Evolutionary conservation across 2,329 filamentous ascomycete species (phyloP).

Genomic region (Penicillium thymicola): DNA sequence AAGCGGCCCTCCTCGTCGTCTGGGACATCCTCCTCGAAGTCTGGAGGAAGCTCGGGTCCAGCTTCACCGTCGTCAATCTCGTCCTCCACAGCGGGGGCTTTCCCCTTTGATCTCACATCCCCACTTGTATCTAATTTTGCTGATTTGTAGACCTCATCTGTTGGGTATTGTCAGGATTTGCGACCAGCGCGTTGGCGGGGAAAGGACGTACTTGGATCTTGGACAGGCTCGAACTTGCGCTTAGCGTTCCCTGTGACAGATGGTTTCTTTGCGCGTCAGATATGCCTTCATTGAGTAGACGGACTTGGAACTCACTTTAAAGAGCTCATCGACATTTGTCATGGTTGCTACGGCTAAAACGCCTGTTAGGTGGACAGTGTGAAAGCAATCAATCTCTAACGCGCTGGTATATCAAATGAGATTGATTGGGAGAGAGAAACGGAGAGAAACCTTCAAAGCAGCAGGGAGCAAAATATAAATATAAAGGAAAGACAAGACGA

Average conservation of each 20-base stretch:
- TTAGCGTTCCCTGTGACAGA: conserved; percentile 48
- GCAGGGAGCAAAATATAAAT: not conserved
- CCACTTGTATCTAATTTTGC: conserved; percentile 52
- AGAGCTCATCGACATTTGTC: conserved; percentile 58
- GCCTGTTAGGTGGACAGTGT: not conserved
- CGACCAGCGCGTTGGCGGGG: conserved; percentile 49
- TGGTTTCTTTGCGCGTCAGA: conserved; percentile 45
- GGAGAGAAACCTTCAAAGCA: not conserved
- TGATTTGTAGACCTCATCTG: conserved; percentile 58
- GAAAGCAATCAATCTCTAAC: not conserved
- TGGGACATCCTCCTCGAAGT: conserved; percentile 55
- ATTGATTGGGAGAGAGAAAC: not conserved
- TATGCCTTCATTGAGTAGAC: not conserved
- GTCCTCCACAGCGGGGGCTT: conserved; percentile 47
- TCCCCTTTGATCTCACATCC: conserved; percentile 49
- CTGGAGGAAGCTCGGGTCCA: conserved; percentile 55
- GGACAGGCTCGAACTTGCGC: conserved; percentile 57
- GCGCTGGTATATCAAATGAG: too few relatives aligned
- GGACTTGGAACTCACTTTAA: conserved; percentile 44
- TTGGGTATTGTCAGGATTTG: conserved; percentile 52
- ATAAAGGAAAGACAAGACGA: not conserved
- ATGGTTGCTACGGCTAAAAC: conserved; percentile 46
- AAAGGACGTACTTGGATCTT: conserved; percentile 48
- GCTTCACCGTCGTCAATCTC: conserved; percentile 47
- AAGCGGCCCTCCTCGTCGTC: conserved; percentile 93